Evolutionary conservation across 495 filamentous ascomycete genomes (phyloP).

Genomic region (Podospora pseudopauciseta): DNA sequence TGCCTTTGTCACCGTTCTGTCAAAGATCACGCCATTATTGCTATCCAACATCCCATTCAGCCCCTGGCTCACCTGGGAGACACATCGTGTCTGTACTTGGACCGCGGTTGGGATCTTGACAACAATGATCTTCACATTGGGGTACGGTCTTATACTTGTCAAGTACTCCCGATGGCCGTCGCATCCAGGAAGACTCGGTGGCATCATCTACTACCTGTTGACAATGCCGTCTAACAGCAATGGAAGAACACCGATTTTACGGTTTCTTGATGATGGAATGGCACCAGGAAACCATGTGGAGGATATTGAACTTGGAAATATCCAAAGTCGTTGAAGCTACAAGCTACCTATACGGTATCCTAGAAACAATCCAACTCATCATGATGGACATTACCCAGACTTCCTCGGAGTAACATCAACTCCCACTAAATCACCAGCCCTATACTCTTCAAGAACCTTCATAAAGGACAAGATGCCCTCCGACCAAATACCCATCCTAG

Average conservation of each 20-base stretch:
- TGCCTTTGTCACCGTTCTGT: no score
- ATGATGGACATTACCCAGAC: neutral
- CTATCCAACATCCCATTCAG: no score
- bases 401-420: neutral
- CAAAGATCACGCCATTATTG: no score
- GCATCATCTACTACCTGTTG: neutral
- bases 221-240: no score
- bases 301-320: neutral
- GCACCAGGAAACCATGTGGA: neutral
- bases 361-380: neutral
- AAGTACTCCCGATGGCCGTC: no score
- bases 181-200: no score
- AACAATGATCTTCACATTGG: no score
- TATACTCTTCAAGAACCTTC: slow-evolving; percentile 30
- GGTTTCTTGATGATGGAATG: neutral
- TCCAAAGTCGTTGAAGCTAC: neutral
- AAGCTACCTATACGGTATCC: neutral
- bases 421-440: slow-evolving; percentile 31
- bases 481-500: slow-evolving; percentile 20
- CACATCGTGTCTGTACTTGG: no score
- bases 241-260: slow-evolving; percentile 1
- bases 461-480: slow-evolving; percentile 30
- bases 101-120: no score
- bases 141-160: no score
- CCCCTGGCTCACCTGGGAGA: no score